Evolutionary conservation across 768 basidiomycete genomes (phyloP).

Genomic region (Albatrellus ellisii): DNA sequence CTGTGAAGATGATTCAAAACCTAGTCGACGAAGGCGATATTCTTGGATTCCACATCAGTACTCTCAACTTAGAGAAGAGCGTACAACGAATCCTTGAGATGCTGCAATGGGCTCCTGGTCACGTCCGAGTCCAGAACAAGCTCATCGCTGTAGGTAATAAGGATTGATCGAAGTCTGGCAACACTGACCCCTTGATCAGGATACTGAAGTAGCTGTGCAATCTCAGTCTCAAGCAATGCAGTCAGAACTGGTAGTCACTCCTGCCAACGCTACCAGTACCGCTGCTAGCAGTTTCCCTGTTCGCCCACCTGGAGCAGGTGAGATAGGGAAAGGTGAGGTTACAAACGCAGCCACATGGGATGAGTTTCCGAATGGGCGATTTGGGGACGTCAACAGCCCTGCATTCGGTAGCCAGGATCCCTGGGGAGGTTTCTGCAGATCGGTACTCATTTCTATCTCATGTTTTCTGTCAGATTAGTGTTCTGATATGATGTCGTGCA

Average conservation of each 20-base stretch:
- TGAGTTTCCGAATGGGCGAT: constrained; percentile 97
- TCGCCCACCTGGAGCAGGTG: constrained; percentile 34
- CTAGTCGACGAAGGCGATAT: constrained; percentile 44
- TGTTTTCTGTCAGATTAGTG: neutral
- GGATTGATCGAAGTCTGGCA: neutral
- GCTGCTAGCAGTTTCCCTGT: constrained; percentile 44
- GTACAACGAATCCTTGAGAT: constrained; percentile 74
- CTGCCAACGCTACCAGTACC: constrained; percentile 46
- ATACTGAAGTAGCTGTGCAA: constrained; percentile 17
- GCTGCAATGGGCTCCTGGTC: constrained; percentile 53
- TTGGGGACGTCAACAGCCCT: constrained; percentile 95
- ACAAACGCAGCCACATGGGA: constrained; percentile 78
- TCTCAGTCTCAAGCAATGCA: constrained; percentile 15
- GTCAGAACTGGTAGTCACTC: constrained; percentile 41
- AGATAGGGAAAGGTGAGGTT: constrained; percentile 58
- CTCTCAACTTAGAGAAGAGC: constrained; percentile 94
- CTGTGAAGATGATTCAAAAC: constrained; percentile 63
- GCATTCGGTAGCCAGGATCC: constrained; percentile 77
- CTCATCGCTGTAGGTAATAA: constrained; percentile 45
- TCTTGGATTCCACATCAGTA: constrained; percentile 85
- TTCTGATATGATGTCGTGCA: constrained; percentile 27
- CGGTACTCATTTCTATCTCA: constrained; percentile 19
- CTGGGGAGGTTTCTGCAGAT: constrained; percentile 62
- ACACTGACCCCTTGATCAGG: constrained; percentile 15
- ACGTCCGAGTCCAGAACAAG: constrained; percentile 38